phyloP scores from a whole-genome alignment of 225 moss, liverwort and hornwort species.

The Sphagnum contortum region DNA sequence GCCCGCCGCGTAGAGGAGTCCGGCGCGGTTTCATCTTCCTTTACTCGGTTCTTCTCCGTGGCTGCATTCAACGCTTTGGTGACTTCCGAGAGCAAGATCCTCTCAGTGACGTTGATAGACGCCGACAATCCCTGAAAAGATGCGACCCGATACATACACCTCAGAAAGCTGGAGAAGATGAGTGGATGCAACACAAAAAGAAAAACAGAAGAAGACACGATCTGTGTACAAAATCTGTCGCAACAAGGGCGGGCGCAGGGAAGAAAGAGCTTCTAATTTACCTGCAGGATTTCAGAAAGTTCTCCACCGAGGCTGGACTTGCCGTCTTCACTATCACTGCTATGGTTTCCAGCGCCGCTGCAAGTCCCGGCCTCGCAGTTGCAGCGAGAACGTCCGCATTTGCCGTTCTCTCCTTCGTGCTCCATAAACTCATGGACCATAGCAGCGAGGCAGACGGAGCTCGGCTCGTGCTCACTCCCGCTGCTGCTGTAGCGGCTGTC shows the following conservation, averaged over 20 bases:
- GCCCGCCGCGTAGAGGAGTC: constrained; percentile 31
- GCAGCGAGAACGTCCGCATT: constrained; percentile 40
- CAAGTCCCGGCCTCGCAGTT: constrained; percentile 24
- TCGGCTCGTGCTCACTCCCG: constrained; percentile 43
- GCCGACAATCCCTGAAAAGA: constrained; percentile 26
- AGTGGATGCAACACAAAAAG: no score
- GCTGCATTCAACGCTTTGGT: constrained; percentile 13
- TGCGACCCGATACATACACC: no score
- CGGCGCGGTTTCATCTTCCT: constrained; percentile 1
- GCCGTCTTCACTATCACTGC: constrained; percentile 16
- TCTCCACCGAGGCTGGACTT: constrained; percentile 25
- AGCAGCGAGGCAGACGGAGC: constrained; percentile 32
- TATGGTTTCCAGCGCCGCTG: constrained; percentile 1
- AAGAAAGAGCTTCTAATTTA: neutral
- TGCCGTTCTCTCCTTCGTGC: constrained; percentile 15
- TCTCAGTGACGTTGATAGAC: constrained; percentile 30
- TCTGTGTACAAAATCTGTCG: no score
- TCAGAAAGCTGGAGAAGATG: no score
- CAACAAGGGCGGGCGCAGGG: neutral
- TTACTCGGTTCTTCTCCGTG: constrained; percentile 5
- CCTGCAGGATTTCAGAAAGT: constrained; percentile 22
- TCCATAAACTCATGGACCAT: constrained; percentile 41
- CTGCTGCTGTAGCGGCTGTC: constrained; percentile 25
- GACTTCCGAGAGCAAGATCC: constrained; percentile 25
- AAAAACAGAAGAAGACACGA: no score